phyloP scores from a whole-genome alignment of 352 stramenopile species.

The Globisporangium parvum region DNA sequence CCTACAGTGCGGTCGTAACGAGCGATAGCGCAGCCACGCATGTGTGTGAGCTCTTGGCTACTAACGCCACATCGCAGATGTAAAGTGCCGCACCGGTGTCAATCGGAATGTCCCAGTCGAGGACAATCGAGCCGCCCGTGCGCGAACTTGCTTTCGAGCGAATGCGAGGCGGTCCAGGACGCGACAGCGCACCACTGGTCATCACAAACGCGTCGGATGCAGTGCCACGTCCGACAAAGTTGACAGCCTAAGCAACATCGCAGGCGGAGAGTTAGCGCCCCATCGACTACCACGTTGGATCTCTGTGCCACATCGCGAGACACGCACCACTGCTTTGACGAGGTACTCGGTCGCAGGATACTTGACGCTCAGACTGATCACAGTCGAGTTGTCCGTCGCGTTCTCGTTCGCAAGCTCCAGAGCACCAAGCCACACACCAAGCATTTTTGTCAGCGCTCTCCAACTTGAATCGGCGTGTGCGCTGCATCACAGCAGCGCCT shows the following conservation, averaged over 20 bases:
- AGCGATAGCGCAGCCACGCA: too few species aligned
- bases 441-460: background rate
- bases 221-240: conserved; percentile 29
- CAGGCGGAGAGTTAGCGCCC: background rate
- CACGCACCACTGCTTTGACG: conserved; percentile 29
- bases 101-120: conserved; percentile 29
- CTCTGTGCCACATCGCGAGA: background rate
- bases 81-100: too few species aligned
- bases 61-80: too few species aligned
- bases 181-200: conserved; percentile 26
- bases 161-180: conserved; percentile 36
- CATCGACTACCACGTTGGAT: background rate
- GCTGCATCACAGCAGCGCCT: too few species aligned
- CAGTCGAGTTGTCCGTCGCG: conserved; percentile 9
- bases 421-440: background rate
- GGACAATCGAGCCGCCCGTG: conserved; percentile 33
- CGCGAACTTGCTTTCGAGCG: background rate
- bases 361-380: conserved; percentile 29
- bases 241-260: conserved; percentile 24
- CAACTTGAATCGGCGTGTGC: background rate
- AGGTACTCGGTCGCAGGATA: conserved; percentile 29
- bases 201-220: conserved; percentile 25
- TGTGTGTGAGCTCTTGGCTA: too few species aligned
- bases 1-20: too few species aligned
- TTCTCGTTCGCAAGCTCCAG: conserved; percentile 3